Evolutionary conservation across 345 rosid genomes (phyloP).

Genomic region (Corchorus capsularis): DNA sequence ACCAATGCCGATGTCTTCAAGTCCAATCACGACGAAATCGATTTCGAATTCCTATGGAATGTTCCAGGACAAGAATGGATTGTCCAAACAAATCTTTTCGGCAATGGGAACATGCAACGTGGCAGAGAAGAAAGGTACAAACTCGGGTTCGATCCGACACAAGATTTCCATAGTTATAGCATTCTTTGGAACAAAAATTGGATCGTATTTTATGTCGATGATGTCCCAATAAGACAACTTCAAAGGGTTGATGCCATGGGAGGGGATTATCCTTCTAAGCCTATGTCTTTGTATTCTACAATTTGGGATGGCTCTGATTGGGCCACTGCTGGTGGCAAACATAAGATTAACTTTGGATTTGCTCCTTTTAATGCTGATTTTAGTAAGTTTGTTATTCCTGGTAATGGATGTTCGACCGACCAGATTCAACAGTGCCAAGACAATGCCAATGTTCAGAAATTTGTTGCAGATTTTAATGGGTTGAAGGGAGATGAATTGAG

Average conservation of each 20-base stretch:
- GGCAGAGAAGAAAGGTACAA: constrained; percentile 91
- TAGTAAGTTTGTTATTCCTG: constrained; percentile 67
- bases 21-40: constrained; percentile 92
- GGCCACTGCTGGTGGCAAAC: constrained; percentile 92
- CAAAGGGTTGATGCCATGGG: constrained; percentile 68
- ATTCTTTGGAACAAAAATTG: constrained; percentile 75
- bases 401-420: constrained; percentile 57
- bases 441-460: constrained; percentile 20
- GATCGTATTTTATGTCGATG: constrained; percentile 61
- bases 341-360: constrained; percentile 76
- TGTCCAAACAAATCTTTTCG: constrained; percentile 88
- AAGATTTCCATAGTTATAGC: constrained; percentile 83
- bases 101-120: constrained; percentile 71
- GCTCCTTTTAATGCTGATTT: constrained; percentile 65
- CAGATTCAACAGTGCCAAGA: constrained; percentile 51
- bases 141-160: constrained; percentile 92
- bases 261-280: constrained; percentile 83
- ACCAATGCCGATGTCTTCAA: constrained; percentile 77
- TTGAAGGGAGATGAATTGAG: constrained; percentile 43
- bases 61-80: constrained; percentile 91
- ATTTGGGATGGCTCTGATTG: constrained; percentile 94
- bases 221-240: constrained; percentile 71
- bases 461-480: constrained; percentile 35
- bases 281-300: constrained; percentile 87
- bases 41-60: constrained; percentile 92